Evolutionary conservation across 2,329 filamentous ascomycete species (phyloP).

Genomic region (Penicillium vulpinum): DNA sequence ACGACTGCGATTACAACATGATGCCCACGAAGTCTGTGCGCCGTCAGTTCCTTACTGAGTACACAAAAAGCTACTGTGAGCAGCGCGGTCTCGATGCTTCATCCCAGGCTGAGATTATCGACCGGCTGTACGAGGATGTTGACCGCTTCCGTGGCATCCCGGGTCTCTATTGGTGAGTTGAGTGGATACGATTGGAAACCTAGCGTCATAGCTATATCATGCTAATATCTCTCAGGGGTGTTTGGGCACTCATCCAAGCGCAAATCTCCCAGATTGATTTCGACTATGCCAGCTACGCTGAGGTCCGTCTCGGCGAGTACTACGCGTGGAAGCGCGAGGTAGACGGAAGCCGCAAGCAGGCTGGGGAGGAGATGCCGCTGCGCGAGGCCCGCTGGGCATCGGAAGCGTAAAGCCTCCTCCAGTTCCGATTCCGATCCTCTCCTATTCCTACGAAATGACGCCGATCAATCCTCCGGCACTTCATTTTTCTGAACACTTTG

Average conservation of each 20-base stretch:
- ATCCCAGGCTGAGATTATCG: constrained; percentile 62
- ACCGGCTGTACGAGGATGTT: constrained; percentile 74
- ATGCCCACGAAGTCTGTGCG: constrained; percentile 78
- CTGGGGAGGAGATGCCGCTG: constrained; percentile 64
- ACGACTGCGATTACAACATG: constrained; percentile 85
- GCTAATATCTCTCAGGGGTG: constrained; percentile 64
- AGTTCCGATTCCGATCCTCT: neutral
- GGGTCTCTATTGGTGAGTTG: constrained; percentile 68
- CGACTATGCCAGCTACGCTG: constrained; percentile 90
- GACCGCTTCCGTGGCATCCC: constrained; percentile 86
- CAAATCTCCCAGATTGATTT: constrained; percentile 95
- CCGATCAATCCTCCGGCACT: neutral
- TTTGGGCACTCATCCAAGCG: constrained; percentile 94
- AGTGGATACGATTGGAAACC: neutral
- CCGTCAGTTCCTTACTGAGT: constrained; percentile 77
- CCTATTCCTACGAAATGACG: neutral
- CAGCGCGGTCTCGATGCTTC: constrained; percentile 41
- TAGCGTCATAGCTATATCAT: neutral
- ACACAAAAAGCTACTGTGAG: constrained; percentile 72
- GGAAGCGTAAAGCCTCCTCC: constrained; percentile 37
- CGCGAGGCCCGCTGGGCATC: constrained; percentile 80
- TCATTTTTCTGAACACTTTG: neutral
- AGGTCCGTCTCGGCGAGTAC: constrained; percentile 83
- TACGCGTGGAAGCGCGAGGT: constrained; percentile 83
- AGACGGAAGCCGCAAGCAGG: constrained; percentile 59